Evolutionary conservation across 1,284 basidiomycete genomes (phyloP).

Genomic region (Salmacisia buchloeana): DNA sequence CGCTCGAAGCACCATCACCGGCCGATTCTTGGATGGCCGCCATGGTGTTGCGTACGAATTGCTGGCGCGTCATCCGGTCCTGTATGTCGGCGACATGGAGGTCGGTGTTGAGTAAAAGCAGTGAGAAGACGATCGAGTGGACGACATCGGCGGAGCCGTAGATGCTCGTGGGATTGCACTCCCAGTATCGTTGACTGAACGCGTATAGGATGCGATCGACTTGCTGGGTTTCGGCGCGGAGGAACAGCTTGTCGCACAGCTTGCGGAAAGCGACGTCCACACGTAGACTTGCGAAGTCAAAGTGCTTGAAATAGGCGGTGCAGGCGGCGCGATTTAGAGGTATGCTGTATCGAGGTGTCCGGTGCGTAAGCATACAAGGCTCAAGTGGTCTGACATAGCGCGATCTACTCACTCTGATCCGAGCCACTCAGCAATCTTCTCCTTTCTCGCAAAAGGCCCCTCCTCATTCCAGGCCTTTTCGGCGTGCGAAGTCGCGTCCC

Average conservation of each 20-base stretch:
- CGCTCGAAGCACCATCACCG: neutral
- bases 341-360: slow-evolving; percentile 56
- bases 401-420: slow-evolving; percentile 67
- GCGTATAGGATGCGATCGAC: slow-evolving; percentile 90
- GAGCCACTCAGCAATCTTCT: slow-evolving; percentile 93
- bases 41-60: slow-evolving; percentile 90
- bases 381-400: slow-evolving; percentile 3
- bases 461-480: slow-evolving; percentile 80
- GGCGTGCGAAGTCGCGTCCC: slow-evolving; percentile 59
- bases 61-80: slow-evolving; percentile 82
- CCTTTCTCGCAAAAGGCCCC: slow-evolving; percentile 70
- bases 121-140: slow-evolving; percentile 85
- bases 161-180: slow-evolving; percentile 73
- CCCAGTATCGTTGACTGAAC: slow-evolving; percentile 81
- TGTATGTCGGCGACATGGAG: slow-evolving; percentile 86
- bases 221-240: slow-evolving; percentile 95
- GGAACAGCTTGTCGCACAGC: slow-evolving; percentile 81
- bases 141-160: slow-evolving; percentile 81
- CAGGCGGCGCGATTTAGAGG: slow-evolving; percentile 70
- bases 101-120: slow-evolving; percentile 92
- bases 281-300: slow-evolving; percentile 76
- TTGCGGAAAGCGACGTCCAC: slow-evolving; percentile 84
- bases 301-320: slow-evolving; percentile 75
- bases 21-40: slow-evolving; percentile 59
- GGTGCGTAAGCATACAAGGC: neutral